phyloP scores from a whole-genome alignment of 345 rosid genomes.

The Brassica nigra region DNA sequence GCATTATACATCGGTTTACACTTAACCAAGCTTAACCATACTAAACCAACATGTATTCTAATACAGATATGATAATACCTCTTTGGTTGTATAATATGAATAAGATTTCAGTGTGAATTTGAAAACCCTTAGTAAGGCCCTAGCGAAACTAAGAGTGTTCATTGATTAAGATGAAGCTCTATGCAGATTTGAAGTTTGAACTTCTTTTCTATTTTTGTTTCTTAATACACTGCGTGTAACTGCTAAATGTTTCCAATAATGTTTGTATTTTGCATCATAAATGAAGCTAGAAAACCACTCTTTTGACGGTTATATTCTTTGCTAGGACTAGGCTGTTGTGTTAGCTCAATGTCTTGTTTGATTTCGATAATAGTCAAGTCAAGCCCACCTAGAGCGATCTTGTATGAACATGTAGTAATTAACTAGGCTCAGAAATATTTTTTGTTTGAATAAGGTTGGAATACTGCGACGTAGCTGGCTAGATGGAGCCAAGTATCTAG shows the following conservation, averaged over 20 bases:
- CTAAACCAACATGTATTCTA: no score
- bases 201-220: not conserved
- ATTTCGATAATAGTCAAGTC: not conserved
- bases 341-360: not conserved
- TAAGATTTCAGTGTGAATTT: not conserved
- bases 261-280: not conserved
- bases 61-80: no score
- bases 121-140: not conserved
- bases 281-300: no score
- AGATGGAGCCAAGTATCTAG: conserved; percentile 62
- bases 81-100: no score
- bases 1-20: no score
- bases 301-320: no score
- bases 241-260: not conserved
- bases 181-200: conserved; percentile 2
- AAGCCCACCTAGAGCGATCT: not conserved
- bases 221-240: not conserved
- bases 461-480: conserved; percentile 68
- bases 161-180: conserved; percentile 1
- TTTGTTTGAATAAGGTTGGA: conserved; percentile 43
- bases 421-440: not conserved
- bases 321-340: not conserved
- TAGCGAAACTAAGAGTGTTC: not conserved
- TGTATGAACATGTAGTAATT: conserved; percentile 4
- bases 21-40: no score